These are phyloP conservation scores for Vanderwaltozyma tropicalis DNA, from an alignment of 805 yeast species.

Conservation along the genomic window DNA sequence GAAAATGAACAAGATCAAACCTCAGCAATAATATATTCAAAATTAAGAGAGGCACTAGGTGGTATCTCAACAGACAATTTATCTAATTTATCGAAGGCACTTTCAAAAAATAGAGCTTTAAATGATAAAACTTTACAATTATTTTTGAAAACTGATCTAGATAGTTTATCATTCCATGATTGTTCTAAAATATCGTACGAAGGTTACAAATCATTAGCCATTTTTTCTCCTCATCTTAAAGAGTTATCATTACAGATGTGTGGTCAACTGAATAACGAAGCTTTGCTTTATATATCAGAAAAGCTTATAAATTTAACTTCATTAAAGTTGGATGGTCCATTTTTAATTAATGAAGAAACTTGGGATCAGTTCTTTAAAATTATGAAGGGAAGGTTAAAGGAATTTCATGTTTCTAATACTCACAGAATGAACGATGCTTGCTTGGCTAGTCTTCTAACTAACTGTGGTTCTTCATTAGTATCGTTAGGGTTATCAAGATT, in stretches of 20 bases:
- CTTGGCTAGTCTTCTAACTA: conserved; percentile 48
- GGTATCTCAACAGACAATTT: conserved; percentile 71
- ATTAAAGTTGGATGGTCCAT: conserved; percentile 78
- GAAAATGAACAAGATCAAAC: conserved; percentile 7
- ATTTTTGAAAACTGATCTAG: conserved; percentile 54
- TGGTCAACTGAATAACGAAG: conserved; percentile 79
- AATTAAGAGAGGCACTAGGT: conserved; percentile 58
- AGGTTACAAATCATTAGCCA: conserved; percentile 57
- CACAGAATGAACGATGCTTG: conserved; percentile 70
- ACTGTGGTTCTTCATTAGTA: conserved; percentile 47
- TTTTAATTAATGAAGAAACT: conserved; percentile 59
- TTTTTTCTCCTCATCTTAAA: conserved; percentile 67
- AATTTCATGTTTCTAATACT: conserved; percentile 65
- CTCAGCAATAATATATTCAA: conserved; percentile 7
- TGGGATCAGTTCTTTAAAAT: conserved; percentile 71
- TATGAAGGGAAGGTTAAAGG: conserved; percentile 43
- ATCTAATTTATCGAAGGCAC: conserved; percentile 60
- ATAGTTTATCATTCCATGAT: conserved; percentile 72
- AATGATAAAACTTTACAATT: conserved; percentile 61
- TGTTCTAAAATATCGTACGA: conserved; percentile 69
- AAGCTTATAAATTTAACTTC: conserved; percentile 46
- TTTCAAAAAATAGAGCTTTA: conserved; percentile 74
- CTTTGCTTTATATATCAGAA: conserved; percentile 49
- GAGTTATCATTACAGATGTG: conserved; percentile 74
- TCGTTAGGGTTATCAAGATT: conserved; percentile 53